phyloP scores from a whole-genome alignment of 176 grass and related monocot species.

The Hordeum vulgare region MorexV3_pseudomolecules_assembly NC_058519.1:57796193-57796692 shows the following conservation, averaged over 20 bases:
- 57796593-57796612: constrained; percentile 20
- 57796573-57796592: constrained; percentile 39
- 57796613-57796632: constrained; percentile 42
- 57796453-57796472: background rate
- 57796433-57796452: background rate
- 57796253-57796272: too few relatives aligned
- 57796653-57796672: constrained; percentile 56
- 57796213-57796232: background rate
- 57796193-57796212: background rate
- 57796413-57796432: background rate
- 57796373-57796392: background rate
- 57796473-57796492: background rate
- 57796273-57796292: background rate
- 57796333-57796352: background rate
- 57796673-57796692: constrained; percentile 44
- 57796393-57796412: background rate
- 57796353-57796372: background rate
- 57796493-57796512: constrained; percentile 35
- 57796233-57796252: background rate
- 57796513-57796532: constrained; percentile 67
- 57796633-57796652: constrained; percentile 50
- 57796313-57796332: background rate
- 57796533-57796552: constrained; percentile 44
- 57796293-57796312: background rate
- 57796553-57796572: constrained; percentile 23